Conservation (phyloP, 2,329 filamentous ascomycete species). For the Magnaporthiopsis rhizophila region DNA sequence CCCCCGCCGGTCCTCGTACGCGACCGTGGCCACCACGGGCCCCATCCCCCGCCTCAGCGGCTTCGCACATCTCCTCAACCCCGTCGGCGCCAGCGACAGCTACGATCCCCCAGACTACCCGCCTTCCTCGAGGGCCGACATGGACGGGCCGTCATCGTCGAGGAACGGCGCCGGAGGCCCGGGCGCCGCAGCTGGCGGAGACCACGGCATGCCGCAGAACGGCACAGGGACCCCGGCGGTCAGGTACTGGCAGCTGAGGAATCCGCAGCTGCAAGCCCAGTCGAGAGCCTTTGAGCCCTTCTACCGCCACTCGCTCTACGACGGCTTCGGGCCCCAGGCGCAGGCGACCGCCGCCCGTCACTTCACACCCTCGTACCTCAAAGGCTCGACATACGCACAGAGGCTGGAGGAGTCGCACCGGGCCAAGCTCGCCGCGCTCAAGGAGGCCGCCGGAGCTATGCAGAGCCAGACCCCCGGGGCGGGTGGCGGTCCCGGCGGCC, state of each 20-base stretch:
- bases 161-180: background rate
- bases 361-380: slow-evolving; percentile 80
- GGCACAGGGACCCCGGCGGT: background rate
- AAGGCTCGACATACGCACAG: slow-evolving; percentile 68
- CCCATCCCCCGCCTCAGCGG: slow-evolving; percentile 29
- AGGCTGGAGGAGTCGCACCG: slow-evolving; percentile 64
- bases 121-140: background rate
- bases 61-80: slow-evolving; percentile 43
- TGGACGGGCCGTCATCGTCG: background rate
- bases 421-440: slow-evolving; percentile 45
- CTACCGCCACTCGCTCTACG: slow-evolving; percentile 22
- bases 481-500: slow-evolving; percentile 12
- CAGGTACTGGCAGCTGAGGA: slow-evolving; percentile 11
- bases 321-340: slow-evolving; percentile 10
- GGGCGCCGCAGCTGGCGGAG: background rate
- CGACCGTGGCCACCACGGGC: slow-evolving; percentile 26
- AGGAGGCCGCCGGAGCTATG: slow-evolving; percentile 31
- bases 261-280: slow-evolving; percentile 33
- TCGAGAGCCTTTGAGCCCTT: slow-evolving; percentile 47
- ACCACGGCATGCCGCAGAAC: background rate
- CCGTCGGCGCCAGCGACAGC: slow-evolving; percentile 11
- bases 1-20: slow-evolving; percentile 18
- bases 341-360: slow-evolving; percentile 33
- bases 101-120: slow-evolving; percentile 2
- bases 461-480: background rate